Base-by-base conservation (phyloP, 352 stramenopile genomes). In the Globisporangium splendens region DNA sequence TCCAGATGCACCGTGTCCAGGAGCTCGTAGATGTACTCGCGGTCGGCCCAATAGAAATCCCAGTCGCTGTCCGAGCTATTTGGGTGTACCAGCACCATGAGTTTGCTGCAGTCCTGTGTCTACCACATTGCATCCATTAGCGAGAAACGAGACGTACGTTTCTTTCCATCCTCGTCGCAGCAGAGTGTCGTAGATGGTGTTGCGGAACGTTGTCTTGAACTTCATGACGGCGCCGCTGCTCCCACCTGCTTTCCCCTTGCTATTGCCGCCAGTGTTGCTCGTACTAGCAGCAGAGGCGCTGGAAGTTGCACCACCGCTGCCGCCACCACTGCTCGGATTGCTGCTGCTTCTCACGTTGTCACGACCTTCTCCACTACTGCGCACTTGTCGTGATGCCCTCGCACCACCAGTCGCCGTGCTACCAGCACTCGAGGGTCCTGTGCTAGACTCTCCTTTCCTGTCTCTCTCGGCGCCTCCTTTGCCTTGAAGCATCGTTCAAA, bases 121-220 rank as follows among this genome's bases (percentile, higher is more conserved):
- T 35, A 35, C 28, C 24, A 18, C 47, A 39, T 21, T n/a, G 49
- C 18, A 2, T 38, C 12, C 20, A 13, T 31, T 12, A 39, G 15
- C n/a, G 3, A 46, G 17, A 22, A 39, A 33, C 12, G 33, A 46
- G 5, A 43, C 52, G 10, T 33, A 66, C 69, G 88, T 96, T 55
- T 97, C 85, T 66, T 95, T 96, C 90, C 90, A 97, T 0, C 91
- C 90, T 1, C 87, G 80, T 50, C 76, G 77, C 28, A 94, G 70
- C 62, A 97, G 80, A 18, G 91, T 91, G 62, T 97, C 89, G 68
- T 91, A 97, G 59, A 97, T 95, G 5, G 89, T 97, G 62, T 97
- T 97, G 39, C 86, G 81, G 72, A 97, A 97, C 11, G 67, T 93
- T 8, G 88, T 97, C 68, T 94, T 95, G 67, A 97, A 97, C 46